These are phyloP conservation scores for Xylaria sp. DNA, from an alignment of 2,329 filamentous ascomycete species.

Conservation along the genomic window DNA sequence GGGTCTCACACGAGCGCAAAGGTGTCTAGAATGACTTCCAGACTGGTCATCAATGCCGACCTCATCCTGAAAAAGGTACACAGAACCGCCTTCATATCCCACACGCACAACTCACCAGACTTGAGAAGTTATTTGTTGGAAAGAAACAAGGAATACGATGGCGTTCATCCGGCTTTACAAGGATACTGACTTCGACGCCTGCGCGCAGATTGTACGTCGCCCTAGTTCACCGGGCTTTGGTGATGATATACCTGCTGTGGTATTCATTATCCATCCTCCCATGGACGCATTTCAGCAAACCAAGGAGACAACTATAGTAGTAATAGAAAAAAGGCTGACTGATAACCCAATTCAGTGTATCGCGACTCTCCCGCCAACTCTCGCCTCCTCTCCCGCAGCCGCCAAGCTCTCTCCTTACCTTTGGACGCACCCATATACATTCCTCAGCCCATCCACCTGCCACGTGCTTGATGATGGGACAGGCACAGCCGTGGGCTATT, in stretches of 20 bases:
- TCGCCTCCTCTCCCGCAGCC: slow-evolving; percentile 51
- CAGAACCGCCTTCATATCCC: neutral
- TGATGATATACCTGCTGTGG: neutral
- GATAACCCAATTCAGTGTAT: slow-evolving; percentile 55
- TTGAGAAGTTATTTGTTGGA: neutral
- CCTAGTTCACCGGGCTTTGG: neutral
- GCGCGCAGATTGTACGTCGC: slow-evolving; percentile 54
- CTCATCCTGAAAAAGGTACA: neutral
- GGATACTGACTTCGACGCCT: slow-evolving; percentile 54
- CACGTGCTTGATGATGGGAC: slow-evolving; percentile 61
- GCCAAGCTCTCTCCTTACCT: slow-evolving; percentile 58
- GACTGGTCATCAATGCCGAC: neutral
- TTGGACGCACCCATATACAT: slow-evolving; percentile 63
- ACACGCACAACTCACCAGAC: neutral
- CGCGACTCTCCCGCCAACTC: slow-evolving; percentile 58
- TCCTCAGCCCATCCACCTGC: slow-evolving; percentile 58
- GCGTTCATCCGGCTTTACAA: slow-evolving; percentile 59
- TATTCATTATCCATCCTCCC: neutral
- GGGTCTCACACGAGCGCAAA: neutral
- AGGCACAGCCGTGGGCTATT: slow-evolving; percentile 61
- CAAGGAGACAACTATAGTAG: neutral
- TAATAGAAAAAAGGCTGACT: neutral
- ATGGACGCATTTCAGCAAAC: neutral
- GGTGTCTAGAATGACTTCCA: neutral
- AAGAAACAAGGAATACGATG: slow-evolving; percentile 47